Conservation (phyloP, 306 rosid species). For the cucumber (Cucumis sativus) region Cucumber_9930_V3 NC_026659.2:3636501-3637000, state of each 20-base stretch:
- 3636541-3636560: background rate
- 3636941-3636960: background rate
- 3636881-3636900: slow-evolving; percentile 97
- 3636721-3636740: background rate
- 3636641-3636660: background rate
- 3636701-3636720: background rate
- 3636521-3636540: background rate
- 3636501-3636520: background rate
- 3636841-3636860: slow-evolving; percentile 44
- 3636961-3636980: background rate
- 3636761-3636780: background rate
- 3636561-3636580: background rate
- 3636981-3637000: slow-evolving; percentile 39
- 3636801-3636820: background rate
- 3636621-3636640: background rate
- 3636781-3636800: slow-evolving; percentile 1
- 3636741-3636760: background rate
- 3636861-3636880: slow-evolving; percentile 85
- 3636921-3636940: slow-evolving; percentile 8
- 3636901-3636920: slow-evolving; percentile 58
- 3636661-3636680: background rate
- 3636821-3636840: background rate
- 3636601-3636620: background rate
- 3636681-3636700: background rate
- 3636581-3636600: background rate